Evolutionary conservation across 2,329 filamentous ascomycete species (phyloP).

Genomic region (Coniochaeta pulveracea): DNA sequence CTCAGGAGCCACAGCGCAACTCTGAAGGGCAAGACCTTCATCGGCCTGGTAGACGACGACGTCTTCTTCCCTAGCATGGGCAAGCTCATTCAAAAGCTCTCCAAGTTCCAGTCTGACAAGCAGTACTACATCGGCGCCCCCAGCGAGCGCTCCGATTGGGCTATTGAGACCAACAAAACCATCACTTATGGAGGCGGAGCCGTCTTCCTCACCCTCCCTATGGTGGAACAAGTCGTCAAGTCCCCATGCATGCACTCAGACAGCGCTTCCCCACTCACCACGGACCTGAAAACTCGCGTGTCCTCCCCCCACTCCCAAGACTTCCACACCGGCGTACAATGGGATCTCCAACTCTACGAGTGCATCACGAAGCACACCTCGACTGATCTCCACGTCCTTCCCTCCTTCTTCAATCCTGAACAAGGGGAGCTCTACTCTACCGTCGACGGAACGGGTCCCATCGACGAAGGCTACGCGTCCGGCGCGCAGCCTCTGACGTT

Average conservation of each 20-base stretch:
- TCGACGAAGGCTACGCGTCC: conserved; percentile 21
- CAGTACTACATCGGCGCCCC: conserved; percentile 30
- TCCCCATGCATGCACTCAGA: conserved; percentile 24
- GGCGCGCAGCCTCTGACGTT: conserved; percentile 28
- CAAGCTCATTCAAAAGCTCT: conserved; percentile 25
- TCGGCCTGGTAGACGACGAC: conserved; percentile 32
- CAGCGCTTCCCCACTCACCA: no score
- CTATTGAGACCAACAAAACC: conserved; percentile 20
- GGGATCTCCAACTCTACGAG: conserved; percentile 29
- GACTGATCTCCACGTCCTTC: conserved; percentile 27
- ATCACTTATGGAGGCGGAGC: conserved; percentile 33
- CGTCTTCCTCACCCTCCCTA: conserved; percentile 26
- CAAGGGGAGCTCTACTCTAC: conserved; percentile 18
- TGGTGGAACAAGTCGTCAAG: conserved; percentile 20
- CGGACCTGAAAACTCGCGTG: no score
- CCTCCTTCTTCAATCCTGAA: conserved; percentile 29
- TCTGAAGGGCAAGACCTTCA: conserved; percentile 23
- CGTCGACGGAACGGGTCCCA: conserved; percentile 11
- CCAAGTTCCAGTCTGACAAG: conserved; percentile 18
- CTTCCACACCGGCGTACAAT: conserved; percentile 13
- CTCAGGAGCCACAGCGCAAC: conserved; percentile 1
- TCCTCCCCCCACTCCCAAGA: no score
- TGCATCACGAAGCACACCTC: conserved; percentile 24
- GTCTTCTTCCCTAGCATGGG: conserved; percentile 32
- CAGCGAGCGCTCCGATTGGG: conserved; percentile 31